Conservation (phyloP, 2,329 filamentous ascomycete species). For the Coleophoma eucalyptorum region DNA sequence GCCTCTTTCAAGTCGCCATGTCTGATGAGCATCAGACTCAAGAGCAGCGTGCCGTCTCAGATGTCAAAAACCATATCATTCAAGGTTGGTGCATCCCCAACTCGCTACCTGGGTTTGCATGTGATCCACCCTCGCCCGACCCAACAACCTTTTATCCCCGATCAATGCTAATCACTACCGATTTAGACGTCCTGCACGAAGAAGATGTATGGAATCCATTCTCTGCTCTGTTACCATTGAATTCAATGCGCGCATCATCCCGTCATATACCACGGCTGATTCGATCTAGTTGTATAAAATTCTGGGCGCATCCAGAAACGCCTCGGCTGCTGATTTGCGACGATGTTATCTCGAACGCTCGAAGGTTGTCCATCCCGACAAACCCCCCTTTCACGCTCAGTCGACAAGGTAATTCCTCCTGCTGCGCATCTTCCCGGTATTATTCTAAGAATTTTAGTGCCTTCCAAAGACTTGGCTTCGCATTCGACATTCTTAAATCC, state of each 20-base stretch:
- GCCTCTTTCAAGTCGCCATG: constrained; percentile 20
- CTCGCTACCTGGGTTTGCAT: constrained; percentile 12
- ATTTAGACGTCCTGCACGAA: constrained; percentile 25
- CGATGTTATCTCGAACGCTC: constrained; percentile 33
- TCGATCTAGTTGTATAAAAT: constrained; percentile 30
- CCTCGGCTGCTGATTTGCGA: constrained; percentile 31
- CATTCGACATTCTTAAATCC: constrained; percentile 35
- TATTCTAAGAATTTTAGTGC: constrained; percentile 19
- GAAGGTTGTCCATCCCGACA: constrained; percentile 36
- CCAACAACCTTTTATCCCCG: too few relatives aligned
- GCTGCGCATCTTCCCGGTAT: neutral
- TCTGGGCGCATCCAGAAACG: constrained; percentile 27
- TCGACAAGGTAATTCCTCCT: constrained; percentile 27
- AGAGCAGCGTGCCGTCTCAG: constrained; percentile 9
- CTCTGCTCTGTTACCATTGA: neutral
- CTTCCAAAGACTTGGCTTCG: constrained; percentile 34
- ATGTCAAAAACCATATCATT: constrained; percentile 23
- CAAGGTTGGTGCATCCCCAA: constrained; percentile 13
- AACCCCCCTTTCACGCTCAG: constrained; percentile 30
- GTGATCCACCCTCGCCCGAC: constrained; percentile 15
- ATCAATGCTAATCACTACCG: neutral
- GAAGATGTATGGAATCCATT: constrained; percentile 25
- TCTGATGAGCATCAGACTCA: constrained; percentile 24
- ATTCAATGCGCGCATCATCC: too few relatives aligned
- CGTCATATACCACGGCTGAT: constrained; percentile 11